Conservation (phyloP, 139 green algal species). For the Picochlorum sp. region DNA sequence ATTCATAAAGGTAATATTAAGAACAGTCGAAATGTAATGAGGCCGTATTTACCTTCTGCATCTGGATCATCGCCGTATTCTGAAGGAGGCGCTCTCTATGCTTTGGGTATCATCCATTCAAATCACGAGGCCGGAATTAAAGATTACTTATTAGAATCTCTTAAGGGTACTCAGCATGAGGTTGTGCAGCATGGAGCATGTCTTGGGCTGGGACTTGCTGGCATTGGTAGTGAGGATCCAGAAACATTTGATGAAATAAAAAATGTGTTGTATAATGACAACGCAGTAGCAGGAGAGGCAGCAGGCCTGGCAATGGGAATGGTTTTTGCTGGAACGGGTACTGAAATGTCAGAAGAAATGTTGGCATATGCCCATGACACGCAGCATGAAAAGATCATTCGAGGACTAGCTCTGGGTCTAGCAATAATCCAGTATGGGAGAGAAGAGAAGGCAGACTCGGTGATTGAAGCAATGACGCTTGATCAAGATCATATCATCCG, state of each 20-base stretch:
- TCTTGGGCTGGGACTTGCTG: constrained; percentile 87
- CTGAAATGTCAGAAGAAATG: constrained; percentile 71
- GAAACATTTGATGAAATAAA: constrained; percentile 94
- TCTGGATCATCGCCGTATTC: constrained; percentile 45
- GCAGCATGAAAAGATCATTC: constrained; percentile 53
- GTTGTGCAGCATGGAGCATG: constrained; percentile 90
- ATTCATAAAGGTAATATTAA: constrained; percentile 91
- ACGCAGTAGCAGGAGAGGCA: constrained; percentile 52
- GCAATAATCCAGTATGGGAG: constrained; percentile 83
- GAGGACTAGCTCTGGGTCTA: constrained; percentile 72
- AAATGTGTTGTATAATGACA: constrained; percentile 78
- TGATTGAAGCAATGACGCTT: constrained; percentile 74
- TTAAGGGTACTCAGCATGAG: constrained; percentile 74
- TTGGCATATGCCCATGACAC: constrained; percentile 96
- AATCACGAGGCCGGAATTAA: constrained; percentile 72
- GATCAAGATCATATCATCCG: constrained; percentile 39
- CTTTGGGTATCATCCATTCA: constrained; percentile 92
- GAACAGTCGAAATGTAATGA: constrained; percentile 68
- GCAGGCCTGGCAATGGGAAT: constrained; percentile 89
- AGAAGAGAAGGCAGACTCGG: constrained; percentile 84
- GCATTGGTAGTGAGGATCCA: constrained; percentile 70
- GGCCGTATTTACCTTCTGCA: constrained; percentile 82
- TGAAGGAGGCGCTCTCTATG: constrained; percentile 93
- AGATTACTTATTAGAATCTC: constrained; percentile 74
- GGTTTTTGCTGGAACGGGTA: constrained; percentile 66